Evolutionary conservation across 2,329 filamentous ascomycete species (phyloP).

Genomic region (Diaporthe helianthi): DNA sequence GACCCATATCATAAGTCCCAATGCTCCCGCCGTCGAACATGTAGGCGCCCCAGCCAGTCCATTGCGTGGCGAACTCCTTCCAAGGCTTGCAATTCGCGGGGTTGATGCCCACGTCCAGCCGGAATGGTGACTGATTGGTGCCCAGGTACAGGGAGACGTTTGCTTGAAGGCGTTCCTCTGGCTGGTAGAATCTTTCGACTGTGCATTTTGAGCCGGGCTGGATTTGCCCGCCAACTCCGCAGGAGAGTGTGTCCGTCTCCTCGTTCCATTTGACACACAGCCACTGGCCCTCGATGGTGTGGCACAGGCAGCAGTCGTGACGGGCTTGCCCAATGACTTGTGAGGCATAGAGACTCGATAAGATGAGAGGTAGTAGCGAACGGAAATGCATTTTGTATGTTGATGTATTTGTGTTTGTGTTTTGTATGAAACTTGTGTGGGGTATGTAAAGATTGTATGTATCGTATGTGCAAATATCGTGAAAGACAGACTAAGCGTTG

Average conservation of each 20-base stretch:
- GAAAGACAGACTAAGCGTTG: slow-evolving; percentile 3
- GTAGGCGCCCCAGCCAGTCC: slow-evolving; percentile 13
- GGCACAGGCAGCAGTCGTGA: slow-evolving; percentile 6
- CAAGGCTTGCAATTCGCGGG: slow-evolving; percentile 8
- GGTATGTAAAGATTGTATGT: background rate
- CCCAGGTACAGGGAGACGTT: background rate
- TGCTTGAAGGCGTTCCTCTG: slow-evolving; percentile 5
- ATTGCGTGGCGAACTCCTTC: slow-evolving; percentile 10
- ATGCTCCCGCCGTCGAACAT: slow-evolving; percentile 17
- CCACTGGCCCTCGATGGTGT: slow-evolving; percentile 6
- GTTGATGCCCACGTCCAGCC: background rate
- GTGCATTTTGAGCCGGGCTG: slow-evolving; percentile 3
- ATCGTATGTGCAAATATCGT: background rate
- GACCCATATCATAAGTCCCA: too few species aligned
- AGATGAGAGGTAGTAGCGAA: slow-evolving; percentile 1
- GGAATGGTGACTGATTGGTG: background rate
- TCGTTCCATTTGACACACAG: slow-evolving; percentile 20
- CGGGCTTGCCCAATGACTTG: background rate
- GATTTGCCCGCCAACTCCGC: slow-evolving; percentile 1
- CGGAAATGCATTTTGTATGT: slow-evolving; percentile 5
- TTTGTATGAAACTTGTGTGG: background rate
- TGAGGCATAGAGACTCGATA: background rate
- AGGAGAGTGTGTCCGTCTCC: background rate
- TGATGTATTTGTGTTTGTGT: background rate
- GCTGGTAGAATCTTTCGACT: slow-evolving; percentile 14